Evolutionary conservation across 768 basidiomycete genomes (phyloP).

Genomic region (Stropharia rugosoannulata): DNA sequence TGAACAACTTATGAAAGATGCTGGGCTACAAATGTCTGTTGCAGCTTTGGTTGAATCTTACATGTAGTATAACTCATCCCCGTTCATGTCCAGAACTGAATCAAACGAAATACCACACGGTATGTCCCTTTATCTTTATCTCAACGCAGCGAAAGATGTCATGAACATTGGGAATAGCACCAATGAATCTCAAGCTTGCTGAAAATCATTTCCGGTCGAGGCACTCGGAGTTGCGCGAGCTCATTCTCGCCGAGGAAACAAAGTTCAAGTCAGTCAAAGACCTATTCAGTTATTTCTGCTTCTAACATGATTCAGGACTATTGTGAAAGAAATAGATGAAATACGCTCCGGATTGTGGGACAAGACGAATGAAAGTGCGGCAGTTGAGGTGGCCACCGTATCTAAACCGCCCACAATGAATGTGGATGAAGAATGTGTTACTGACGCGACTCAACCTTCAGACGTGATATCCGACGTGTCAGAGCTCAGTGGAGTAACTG

Average conservation of each 20-base stretch:
- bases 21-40: constrained; percentile 62
- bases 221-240: constrained; percentile 66
- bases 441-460: constrained; percentile 1
- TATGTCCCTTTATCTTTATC: constrained; percentile 24
- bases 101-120: constrained; percentile 53
- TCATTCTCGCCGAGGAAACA: constrained; percentile 71
- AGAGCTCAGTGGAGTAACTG: constrained; percentile 34
- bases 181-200: constrained; percentile 66
- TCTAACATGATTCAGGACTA: constrained; percentile 37
- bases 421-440: not conserved
- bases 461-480: constrained; percentile 30
- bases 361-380: constrained; percentile 38
- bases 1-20: constrained; percentile 63
- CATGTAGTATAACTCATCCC: constrained; percentile 2
- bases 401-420: not conserved
- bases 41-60: constrained; percentile 4
- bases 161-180: constrained; percentile 42
- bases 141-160: not conserved
- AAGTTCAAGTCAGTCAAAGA: constrained; percentile 67
- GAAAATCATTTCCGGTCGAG: constrained; percentile 72
- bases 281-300: not conserved
- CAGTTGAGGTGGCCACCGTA: constrained; percentile 18
- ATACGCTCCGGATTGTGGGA: constrained; percentile 72
- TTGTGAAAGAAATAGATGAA: constrained; percentile 74
- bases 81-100: constrained; percentile 38